Conservation (phyloP, 2,329 filamentous ascomycete genomes). For the Diaporthe citrichinensis region DNA sequence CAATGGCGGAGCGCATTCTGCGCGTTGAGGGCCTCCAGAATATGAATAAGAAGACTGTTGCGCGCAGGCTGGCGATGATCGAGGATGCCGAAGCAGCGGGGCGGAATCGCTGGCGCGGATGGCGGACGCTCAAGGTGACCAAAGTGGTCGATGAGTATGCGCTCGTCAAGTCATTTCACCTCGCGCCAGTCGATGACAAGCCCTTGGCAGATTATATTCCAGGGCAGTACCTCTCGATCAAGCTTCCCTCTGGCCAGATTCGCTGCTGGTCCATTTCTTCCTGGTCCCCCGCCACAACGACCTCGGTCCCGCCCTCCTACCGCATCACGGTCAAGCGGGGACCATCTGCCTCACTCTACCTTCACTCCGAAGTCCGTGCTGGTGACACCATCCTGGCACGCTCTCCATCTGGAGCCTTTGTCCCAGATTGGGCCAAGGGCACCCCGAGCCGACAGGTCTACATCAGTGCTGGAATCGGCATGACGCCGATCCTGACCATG, state of each 20-base stretch:
- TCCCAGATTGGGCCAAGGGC: neutral
- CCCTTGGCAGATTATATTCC: neutral
- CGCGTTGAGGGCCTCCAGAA: neutral
- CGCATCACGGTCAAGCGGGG: neutral
- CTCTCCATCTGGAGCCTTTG: neutral
- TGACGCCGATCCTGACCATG: neutral
- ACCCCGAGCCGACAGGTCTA: neutral
- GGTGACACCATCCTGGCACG: neutral
- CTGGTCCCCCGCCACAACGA: neutral
- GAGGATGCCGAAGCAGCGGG: neutral
- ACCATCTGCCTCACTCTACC: neutral
- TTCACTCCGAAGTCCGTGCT: neutral
- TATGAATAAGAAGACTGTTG: neutral
- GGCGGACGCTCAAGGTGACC: neutral
- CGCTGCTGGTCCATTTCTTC: constrained; percentile 5
- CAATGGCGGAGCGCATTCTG: neutral
- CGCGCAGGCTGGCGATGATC: neutral
- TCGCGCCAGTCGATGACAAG: neutral
- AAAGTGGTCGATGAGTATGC: neutral
- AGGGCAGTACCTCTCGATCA: neutral
- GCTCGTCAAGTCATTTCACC: neutral
- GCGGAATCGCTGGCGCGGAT: neutral
- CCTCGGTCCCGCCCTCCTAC: neutral
- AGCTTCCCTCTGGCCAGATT: neutral
- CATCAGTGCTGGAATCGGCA: neutral